These are phyloP conservation scores for Aspergillus avenaceus DNA, from an alignment of 495 filamentous ascomycete genomes.

Conservation along the genomic window DNA sequence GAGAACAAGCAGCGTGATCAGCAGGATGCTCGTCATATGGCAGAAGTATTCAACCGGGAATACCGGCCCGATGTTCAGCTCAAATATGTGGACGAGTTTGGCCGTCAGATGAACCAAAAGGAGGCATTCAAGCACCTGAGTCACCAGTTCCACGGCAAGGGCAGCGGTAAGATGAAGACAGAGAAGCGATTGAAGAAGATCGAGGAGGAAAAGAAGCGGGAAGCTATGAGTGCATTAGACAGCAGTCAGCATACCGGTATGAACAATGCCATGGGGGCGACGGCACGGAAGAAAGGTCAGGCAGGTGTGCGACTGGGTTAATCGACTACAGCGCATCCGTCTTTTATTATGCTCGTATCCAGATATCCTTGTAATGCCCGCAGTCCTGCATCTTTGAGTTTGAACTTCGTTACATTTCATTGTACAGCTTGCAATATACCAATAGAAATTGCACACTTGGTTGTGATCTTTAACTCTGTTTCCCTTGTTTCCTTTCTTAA, in stretches of 20 bases:
- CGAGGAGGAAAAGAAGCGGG: slow-evolving; percentile 85
- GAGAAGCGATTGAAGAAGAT: slow-evolving; percentile 97
- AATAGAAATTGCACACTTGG: no score
- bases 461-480: no score
- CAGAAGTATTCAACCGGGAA: slow-evolving; percentile 76
- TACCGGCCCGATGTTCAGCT: slow-evolving; percentile 90
- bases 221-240: slow-evolving; percentile 76
- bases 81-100: slow-evolving; percentile 84
- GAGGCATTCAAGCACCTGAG: slow-evolving; percentile 94
- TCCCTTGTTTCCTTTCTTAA: no score
- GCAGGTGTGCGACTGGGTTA: slow-evolving; percentile 83
- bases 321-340: slow-evolving; percentile 6
- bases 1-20: slow-evolving; percentile 86
- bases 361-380: neutral
- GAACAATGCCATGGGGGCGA: slow-evolving; percentile 67
- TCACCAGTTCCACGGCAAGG: slow-evolving; percentile 98
- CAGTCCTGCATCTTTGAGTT: neutral
- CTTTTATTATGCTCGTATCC: neutral
- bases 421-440: slow-evolving; percentile 3
- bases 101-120: slow-evolving; percentile 81
- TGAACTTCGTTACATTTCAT: neutral
- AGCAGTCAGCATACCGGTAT: slow-evolving; percentile 79
- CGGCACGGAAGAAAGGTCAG: slow-evolving; percentile 77
- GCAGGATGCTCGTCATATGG: slow-evolving; percentile 71
- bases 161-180: slow-evolving; percentile 95